Evolutionary conservation across 2,329 filamentous ascomycete species (phyloP), one percentile per base, ranked within the genome.

Genomic region (Pseudodiploospora longispora): DNA sequence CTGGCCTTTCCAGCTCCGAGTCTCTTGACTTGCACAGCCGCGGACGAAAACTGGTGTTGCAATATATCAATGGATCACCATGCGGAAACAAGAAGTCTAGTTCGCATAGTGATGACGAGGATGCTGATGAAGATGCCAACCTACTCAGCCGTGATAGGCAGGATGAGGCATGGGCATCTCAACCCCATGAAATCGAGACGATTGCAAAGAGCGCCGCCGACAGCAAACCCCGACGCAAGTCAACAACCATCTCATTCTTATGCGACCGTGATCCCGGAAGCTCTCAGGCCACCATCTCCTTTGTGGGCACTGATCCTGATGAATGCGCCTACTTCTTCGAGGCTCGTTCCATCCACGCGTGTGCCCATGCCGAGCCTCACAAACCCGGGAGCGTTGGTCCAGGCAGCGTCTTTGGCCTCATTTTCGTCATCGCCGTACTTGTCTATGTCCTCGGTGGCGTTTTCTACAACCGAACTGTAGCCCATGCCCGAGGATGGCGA

Each of bases 321-420:
- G 84, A 94, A 48, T 98, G 93, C 72, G 81, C 87, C 30, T 98
- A 97, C 67, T 86, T 95, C 66, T 98, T 98, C 69, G 90, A 97
- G 63, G 83, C 90, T 40, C 85, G 91, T 52, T 93, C 87, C 27
- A 75, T 79, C 38, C 85, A 88, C 53, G 91, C 90, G 8, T 98
- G 93, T 56, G 72, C 76, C 9, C 72, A 72, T 43, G 74, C 76
- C 37, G 78, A 82, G 59, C 80, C 83, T 46, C 80, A 85, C 62
- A 87, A 85, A 61, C 73, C 87, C 67, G 66, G 90, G 71, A 70
- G 82, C 65, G 68, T 83, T 72, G 65, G 86, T 59, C 68, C 93
- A 64, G 58, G 85, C 61, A 67, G 88, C 70, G 64, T 98, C 9
- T 98, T 98, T 60, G 85, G 86, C 48, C 84, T 97, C 51, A 97